These are phyloP conservation scores for Cyanidiococcus yangmingshanensis DNA, from an alignment of 23 red algal genomes.

Conservation along the genomic window DNA sequence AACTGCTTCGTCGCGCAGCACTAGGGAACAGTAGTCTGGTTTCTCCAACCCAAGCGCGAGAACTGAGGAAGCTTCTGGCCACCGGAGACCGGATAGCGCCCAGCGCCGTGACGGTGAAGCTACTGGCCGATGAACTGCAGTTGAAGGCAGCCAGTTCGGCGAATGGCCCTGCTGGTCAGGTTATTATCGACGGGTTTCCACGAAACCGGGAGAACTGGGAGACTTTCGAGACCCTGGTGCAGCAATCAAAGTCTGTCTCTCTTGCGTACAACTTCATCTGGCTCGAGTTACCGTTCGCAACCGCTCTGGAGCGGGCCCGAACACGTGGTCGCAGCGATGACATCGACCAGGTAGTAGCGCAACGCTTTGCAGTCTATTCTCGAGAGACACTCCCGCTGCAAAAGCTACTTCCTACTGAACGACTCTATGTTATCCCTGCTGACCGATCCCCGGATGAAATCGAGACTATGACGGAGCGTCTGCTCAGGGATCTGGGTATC, in stretches of 20 bases:
- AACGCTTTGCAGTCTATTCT: not conserved
- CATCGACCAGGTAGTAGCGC: not conserved
- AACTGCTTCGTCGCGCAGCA: not conserved
- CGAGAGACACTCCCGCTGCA: slow-evolving; percentile 4
- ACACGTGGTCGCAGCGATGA: not conserved
- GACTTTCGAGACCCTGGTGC: not conserved
- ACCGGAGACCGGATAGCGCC: not conserved
- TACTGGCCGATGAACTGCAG: not conserved
- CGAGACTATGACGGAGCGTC: not conserved
- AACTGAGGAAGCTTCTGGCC: not conserved
- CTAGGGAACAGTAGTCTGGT: not conserved
- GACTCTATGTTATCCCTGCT: not conserved
- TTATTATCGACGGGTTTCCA: slow-evolving; percentile 11
- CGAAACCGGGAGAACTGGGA: not conserved
- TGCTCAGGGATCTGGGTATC: not conserved
- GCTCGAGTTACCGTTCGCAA: not conserved
- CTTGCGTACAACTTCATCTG: not conserved
- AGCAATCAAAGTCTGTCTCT: not conserved
- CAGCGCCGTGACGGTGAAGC: not conserved
- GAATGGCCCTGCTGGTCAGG: not conserved
- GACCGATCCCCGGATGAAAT: not conserved
- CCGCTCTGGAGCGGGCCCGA: not conserved
- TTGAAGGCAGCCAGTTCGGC: not conserved
- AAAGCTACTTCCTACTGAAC: not conserved
- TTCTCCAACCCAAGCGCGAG: not conserved